Base-by-base conservation (phyloP, 805 yeast genomes). In the Teunomyces funiuensis region DNA sequence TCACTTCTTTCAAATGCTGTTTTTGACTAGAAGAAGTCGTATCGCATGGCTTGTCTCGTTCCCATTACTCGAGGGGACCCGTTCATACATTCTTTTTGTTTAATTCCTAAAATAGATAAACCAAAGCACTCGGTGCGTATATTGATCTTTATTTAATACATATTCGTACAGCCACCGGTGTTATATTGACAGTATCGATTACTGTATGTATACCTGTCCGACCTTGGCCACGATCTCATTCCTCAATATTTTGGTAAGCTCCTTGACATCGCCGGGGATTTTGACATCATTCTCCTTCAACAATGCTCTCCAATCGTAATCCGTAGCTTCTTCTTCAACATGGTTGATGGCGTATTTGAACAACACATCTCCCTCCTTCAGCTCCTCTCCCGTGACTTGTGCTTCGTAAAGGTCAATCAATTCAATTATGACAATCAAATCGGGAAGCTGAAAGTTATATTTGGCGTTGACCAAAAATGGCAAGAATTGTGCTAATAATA, bases 401-500 rank as follows among this genome's bases (percentile, higher is more conserved):
- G 41, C 34, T 44, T 68, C 73, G 44, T 54, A 69, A 30, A 53
- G 55, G 45, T 69, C 73, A 33, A 71, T 60, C 40, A 69, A 58
- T 42, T 70, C 76, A 28, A 68, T 65, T 10, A 66, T 57, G 10
- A 62, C 51, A 23, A 66, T 58, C 39, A 65, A 57, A 31, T 64
- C 67, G 7, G 68, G 65, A 39, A 58, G 42, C 23, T 50, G 51
- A 31, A 58, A 54, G 33, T 38, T 39, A 20, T 40, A 44, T 10
- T 33, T 29, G 6, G 29, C 22, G 18, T 42, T 40, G 10, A 38
- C 20, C 28, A 66, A 66, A 54, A 71, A 69, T 13, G 80, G 79
- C 36, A 66, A 50, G 11, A 77, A 50, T 42, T 79, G 77, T n/a
- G 76, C 53, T 11, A 80, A 51, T 29, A 81, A 61, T 13, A 78